phyloP scores from a whole-genome alignment of 495 filamentous ascomycete genomes.

The Patellaria atrata region DNA sequence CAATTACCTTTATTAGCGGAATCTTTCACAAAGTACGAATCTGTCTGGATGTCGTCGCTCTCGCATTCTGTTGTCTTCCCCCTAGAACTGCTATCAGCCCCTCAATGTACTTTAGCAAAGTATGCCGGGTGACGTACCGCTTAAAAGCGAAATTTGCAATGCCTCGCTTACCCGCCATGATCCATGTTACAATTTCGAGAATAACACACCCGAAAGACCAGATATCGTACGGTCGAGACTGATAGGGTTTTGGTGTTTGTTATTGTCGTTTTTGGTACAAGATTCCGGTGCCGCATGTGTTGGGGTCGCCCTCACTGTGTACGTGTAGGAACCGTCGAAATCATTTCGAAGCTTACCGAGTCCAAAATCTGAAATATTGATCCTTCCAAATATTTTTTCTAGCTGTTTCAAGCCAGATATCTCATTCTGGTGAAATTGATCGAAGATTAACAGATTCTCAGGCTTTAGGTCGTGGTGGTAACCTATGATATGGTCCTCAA shows the following conservation, averaged over 20 bases:
- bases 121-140: background rate
- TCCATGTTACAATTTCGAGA: slow-evolving; percentile 1
- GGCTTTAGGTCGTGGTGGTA: slow-evolving; percentile 5
- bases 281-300: slow-evolving; percentile 2
- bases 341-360: slow-evolving; percentile 1
- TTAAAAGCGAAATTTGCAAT: background rate
- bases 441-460: slow-evolving; percentile 2
- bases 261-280: background rate
- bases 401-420: background rate
- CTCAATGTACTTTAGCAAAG: background rate
- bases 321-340: background rate
- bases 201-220: slow-evolving; percentile 3
- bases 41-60: background rate
- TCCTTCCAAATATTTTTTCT: background rate
- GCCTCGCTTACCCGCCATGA: background rate
- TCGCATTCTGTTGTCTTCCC: background rate
- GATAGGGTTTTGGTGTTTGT: background rate
- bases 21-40: slow-evolving; percentile 1
- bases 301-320: background rate
- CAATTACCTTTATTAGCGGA: background rate
- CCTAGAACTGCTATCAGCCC: background rate
- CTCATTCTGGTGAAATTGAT: background rate
- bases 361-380: slow-evolving; percentile 2
- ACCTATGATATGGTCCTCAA: background rate
- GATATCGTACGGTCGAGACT: slow-evolving; percentile 4